A percentile compares a stretch with the other conserved stretches of the same genome.
Evolutionary conservation across 495 filamentous ascomycete species (phyloP).

Genomic region (Penicillium coprophilum): DNA sequence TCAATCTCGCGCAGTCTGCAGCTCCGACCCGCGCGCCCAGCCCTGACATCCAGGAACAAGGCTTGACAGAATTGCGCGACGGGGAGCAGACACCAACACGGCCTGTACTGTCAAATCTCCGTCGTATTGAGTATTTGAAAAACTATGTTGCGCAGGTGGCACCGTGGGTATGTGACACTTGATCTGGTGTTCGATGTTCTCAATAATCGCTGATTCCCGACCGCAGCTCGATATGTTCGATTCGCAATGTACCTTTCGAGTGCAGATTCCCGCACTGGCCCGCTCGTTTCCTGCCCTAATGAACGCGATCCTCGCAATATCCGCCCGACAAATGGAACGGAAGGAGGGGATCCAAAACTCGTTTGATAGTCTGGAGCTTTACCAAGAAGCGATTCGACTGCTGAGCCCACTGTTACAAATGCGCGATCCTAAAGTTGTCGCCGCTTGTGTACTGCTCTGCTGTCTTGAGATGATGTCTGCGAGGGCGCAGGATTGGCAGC

Average conservation of each 20-base stretch:
- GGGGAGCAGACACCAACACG: slow-evolving; percentile 13
- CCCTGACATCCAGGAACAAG: slow-evolving; percentile 14
- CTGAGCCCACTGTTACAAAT: slow-evolving; percentile 37
- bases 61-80: not conserved
- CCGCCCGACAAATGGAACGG: slow-evolving; percentile 44
- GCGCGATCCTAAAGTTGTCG: slow-evolving; percentile 42
- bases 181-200: not conserved
- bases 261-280: slow-evolving; percentile 42
- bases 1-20: slow-evolving; percentile 37
- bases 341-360: slow-evolving; percentile 37
- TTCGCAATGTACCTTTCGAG: slow-evolving; percentile 40
- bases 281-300: slow-evolving; percentile 39
- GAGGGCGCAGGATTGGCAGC: slow-evolving; percentile 45
- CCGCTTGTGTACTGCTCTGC: slow-evolving; percentile 42
- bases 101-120: slow-evolving; percentile 26
- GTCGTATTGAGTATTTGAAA: slow-evolving; percentile 41
- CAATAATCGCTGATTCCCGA: slow-evolving; percentile 2
- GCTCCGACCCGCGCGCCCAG: slow-evolving; percentile 30
- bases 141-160: slow-evolving; percentile 48
- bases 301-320: slow-evolving; percentile 45
- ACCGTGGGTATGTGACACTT: slow-evolving; percentile 36
- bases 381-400: slow-evolving; percentile 47
- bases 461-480: slow-evolving; percentile 53
- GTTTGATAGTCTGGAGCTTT: slow-evolving; percentile 45
- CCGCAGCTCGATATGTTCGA: slow-evolving; percentile 53